phyloP scores from a whole-genome alignment of 768 basidiomycete genomes.

The Phaffia australis region DNA sequence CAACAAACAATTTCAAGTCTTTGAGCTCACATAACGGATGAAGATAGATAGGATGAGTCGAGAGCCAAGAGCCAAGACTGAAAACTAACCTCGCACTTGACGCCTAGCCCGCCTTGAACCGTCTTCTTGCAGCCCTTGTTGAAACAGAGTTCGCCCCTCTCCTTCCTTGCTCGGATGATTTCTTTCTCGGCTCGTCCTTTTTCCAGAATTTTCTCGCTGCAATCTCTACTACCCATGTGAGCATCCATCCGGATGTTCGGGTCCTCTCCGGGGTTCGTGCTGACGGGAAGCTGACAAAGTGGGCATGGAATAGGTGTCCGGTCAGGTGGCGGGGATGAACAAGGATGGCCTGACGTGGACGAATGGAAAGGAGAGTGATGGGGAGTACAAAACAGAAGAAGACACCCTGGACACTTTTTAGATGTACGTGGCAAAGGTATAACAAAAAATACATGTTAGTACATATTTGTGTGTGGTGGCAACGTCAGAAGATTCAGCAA shows the following conservation, averaged over 20 bases:
- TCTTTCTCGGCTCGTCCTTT: slow-evolving; percentile 44
- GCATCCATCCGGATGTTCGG: slow-evolving; percentile 71
- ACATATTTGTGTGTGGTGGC: not conserved
- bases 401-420: slow-evolving; percentile 66
- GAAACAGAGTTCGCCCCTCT: slow-evolving; percentile 57
- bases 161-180: slow-evolving; percentile 40
- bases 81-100: slow-evolving; percentile 58
- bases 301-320: slow-evolving; percentile 69
- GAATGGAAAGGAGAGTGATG: slow-evolving; percentile 56
- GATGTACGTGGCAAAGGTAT: not conserved
- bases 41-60: not conserved
- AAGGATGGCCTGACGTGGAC: slow-evolving; percentile 44
- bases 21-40: not conserved
- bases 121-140: slow-evolving; percentile 42
- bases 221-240: slow-evolving; percentile 58
- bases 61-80: not conserved
- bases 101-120: slow-evolving; percentile 7
- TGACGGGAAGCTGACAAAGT: slow-evolving; percentile 62
- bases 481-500: not conserved
- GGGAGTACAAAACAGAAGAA: slow-evolving; percentile 57
- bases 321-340: slow-evolving; percentile 62
- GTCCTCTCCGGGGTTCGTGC: slow-evolving; percentile 64
- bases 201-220: slow-evolving; percentile 55
- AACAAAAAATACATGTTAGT: not conserved
- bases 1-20: not conserved